A percentile compares a stretch with the other conserved stretches of the same genome.
Conservation (phyloP, 2,329 filamentous ascomycete genomes). For the Chrysoporthe austroafricana region DNA sequence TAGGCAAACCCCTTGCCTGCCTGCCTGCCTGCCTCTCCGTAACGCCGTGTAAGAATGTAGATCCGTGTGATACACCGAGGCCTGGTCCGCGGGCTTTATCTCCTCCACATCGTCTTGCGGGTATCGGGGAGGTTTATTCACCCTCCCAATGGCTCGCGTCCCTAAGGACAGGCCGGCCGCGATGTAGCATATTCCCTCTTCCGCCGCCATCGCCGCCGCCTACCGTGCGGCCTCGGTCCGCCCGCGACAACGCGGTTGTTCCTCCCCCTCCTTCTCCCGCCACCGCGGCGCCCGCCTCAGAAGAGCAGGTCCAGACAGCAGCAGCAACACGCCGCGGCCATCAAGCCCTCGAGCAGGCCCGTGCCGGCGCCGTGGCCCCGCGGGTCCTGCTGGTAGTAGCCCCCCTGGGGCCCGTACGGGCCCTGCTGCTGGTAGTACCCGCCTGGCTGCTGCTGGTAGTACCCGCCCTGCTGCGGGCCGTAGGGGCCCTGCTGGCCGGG, state of each 20-base stretch:
- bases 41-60: conserved; percentile 27
- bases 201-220: background rate
- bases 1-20: background rate
- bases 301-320: conserved; percentile 29
- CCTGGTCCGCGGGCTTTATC: background rate
- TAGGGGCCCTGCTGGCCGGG: conserved; percentile 6
- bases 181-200: background rate
- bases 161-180: background rate
- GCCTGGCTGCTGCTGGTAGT: conserved; percentile 24
- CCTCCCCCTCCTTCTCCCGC: too few relatives aligned
- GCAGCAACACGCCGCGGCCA: conserved; percentile 27
- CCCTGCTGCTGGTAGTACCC: conserved; percentile 21
- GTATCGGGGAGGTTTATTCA: background rate
- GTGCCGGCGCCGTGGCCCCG: conserved; percentile 20
- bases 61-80: conserved; percentile 5
- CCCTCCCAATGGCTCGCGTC: background rate
- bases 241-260: background rate
- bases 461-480: conserved; percentile 14
- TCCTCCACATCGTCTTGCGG: background rate
- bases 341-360: conserved; percentile 22
- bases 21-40: background rate
- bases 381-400: conserved; percentile 25
- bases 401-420: conserved; percentile 11
- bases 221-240: background rate
- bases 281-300: background rate